These are phyloP conservation scores for Helotiales sp. DNA, from an alignment of 2,329 filamentous ascomycete species.

Conservation along the genomic window DNA sequence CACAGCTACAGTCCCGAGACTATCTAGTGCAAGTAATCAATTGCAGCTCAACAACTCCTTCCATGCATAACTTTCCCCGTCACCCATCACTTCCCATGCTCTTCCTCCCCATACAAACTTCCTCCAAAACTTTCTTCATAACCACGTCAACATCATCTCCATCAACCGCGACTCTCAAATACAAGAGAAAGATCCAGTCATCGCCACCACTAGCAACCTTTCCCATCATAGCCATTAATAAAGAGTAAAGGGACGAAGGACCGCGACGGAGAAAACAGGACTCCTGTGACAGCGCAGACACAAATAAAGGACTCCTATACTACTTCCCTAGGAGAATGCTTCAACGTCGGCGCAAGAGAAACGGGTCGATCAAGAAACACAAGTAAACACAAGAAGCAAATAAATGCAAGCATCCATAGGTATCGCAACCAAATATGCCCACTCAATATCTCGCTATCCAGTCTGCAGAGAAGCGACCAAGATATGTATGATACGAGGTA, in stretches of 20 bases:
- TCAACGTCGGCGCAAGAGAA: not conserved
- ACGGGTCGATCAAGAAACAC: slow-evolving; percentile 6
- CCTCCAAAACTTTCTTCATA: slow-evolving; percentile 3
- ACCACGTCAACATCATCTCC: slow-evolving; percentile 1
- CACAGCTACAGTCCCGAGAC: not conserved
- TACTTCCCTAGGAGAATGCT: not conserved
- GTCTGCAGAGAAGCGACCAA: slow-evolving; percentile 14
- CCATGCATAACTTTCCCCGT: not conserved
- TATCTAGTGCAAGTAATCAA: not conserved
- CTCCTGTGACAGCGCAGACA: slow-evolving; percentile 7
- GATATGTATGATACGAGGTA: slow-evolving; percentile 21
- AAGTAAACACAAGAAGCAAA: slow-evolving; percentile 32
- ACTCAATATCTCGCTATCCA: slow-evolving; percentile 19
- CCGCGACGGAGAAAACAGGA: slow-evolving; percentile 4
- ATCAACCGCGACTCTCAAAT: not conserved
- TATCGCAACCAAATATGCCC: slow-evolving; percentile 9
- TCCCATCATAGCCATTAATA: slow-evolving; percentile 14
- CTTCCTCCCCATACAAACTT: not conserved
- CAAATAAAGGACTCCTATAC: slow-evolving; percentile 9
- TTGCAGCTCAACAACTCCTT: not conserved
- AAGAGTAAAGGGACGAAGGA: slow-evolving; percentile 7
- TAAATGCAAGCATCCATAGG: slow-evolving; percentile 23
- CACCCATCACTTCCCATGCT: not conserved
- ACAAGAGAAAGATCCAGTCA: not conserved
- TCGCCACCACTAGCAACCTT: not conserved